phyloP scores from a whole-genome alignment of 1,139 yeast genomes.

The Meyerozyma carpophila region DNA sequence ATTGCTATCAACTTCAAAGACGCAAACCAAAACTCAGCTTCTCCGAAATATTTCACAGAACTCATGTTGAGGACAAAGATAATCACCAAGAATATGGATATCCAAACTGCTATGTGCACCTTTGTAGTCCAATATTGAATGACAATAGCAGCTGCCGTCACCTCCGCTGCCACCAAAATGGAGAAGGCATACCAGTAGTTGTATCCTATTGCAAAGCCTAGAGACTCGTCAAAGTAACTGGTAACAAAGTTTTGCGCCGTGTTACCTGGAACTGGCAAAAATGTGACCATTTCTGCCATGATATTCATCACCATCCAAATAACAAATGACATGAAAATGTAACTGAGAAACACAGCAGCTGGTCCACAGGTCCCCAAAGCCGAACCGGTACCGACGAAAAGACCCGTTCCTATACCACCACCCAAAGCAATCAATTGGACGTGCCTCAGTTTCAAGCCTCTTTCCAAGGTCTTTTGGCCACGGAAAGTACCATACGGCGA shows the following conservation, averaged over 20 bases:
- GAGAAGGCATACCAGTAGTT: slow-evolving; percentile 48
- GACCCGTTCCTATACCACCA: slow-evolving; percentile 39
- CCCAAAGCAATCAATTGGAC: slow-evolving; percentile 35
- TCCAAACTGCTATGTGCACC: slow-evolving; percentile 51
- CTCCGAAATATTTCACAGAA: slow-evolving; percentile 54
- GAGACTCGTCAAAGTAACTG: slow-evolving; percentile 29
- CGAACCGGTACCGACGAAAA: slow-evolving; percentile 45
- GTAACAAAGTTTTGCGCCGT: slow-evolving; percentile 30
- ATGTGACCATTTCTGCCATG: slow-evolving; percentile 59
- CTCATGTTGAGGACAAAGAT: slow-evolving; percentile 35
- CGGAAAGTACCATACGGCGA: slow-evolving; percentile 1
- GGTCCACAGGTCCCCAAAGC: slow-evolving; percentile 46
- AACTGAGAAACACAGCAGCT: slow-evolving; percentile 43
- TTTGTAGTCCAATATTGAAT: slow-evolving; percentile 52
- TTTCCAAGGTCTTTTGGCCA: slow-evolving; percentile 14
- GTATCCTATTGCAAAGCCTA: slow-evolving; percentile 45
- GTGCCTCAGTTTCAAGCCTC: slow-evolving; percentile 36
- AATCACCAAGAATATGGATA: slow-evolving; percentile 40
- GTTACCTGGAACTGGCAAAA: slow-evolving; percentile 46
- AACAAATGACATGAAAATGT: slow-evolving; percentile 44
- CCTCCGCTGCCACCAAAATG: slow-evolving; percentile 45
- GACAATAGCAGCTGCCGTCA: slow-evolving; percentile 49
- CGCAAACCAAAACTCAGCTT: slow-evolving; percentile 64
- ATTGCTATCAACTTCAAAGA: slow-evolving; percentile 52
- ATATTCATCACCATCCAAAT: slow-evolving; percentile 54